Base-by-base conservation (phyloP, 192 early-diverging fungal genomes). In the Irineochytrium annulatum region DNA sequence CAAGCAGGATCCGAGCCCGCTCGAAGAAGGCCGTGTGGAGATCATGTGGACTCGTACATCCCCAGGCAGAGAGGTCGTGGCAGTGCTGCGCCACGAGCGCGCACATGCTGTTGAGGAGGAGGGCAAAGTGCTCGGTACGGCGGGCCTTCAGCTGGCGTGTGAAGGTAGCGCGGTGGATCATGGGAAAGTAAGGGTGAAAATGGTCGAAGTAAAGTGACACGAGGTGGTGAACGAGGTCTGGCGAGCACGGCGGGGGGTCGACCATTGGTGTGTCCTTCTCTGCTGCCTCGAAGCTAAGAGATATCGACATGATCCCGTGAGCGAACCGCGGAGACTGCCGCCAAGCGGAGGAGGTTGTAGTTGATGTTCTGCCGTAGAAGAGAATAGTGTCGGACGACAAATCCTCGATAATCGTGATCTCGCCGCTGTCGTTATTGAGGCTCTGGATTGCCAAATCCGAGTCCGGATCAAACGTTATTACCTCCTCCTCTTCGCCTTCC, bases 21-120 rank as follows among this genome's bases (percentile, higher is more conserved):
- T 73, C 68, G 49, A 75, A 76, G 55, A 76, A 79, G 4, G 70
- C 65, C 39, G 57, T 68, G 44, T 77, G 73, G 2, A 79, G 56
- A 19, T 72, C 70, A 29, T 57, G 31, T 3, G 70, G 48, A 34
- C 57, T 71, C 29, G 54, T 33, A 22, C 76, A 62, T 32, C 72
- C 77, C 71, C 69, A 73, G 1, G 54, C 66, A 4, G 55, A 35
- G 3, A 79, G 48, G 3, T 63, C 64, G 11, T 62, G 63, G 27
- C 60, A 68, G 31, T 79, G 77, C 43, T 76, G 74, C 8, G 68
- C 68, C 29, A 79, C 69, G 26, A 79, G 55, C 3, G 74, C 70
- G 56, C 77, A 79, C 68, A 79, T 79, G 57, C 68, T 70, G 55
- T 79, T 66, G 43, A 79, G 56, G 19, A 79, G 61, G 3, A 77